A percentile compares a stretch with the other conserved stretches of the same genome.
Evolutionary conservation across 1,284 basidiomycete species (phyloP).

Genomic region (Leccinum proximum): DNA sequence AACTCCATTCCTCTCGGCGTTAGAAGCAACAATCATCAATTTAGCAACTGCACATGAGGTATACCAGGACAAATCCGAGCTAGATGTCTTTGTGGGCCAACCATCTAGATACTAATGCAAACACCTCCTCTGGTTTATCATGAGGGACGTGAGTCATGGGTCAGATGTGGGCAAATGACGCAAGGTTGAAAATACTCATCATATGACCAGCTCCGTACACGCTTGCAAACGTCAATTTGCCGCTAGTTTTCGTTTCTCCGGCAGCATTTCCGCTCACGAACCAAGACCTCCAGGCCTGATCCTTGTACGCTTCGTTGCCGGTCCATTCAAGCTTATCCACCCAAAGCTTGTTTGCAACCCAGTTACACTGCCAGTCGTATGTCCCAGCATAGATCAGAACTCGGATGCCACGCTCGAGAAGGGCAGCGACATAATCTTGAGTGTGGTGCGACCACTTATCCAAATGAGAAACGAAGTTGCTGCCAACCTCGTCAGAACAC

Average conservation of each 20-base stretch:
- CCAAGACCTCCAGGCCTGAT: conserved; percentile 59
- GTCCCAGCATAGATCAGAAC: conserved; percentile 79
- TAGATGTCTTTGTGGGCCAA: conserved; percentile 42
- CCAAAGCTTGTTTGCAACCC: conserved; percentile 75
- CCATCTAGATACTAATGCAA: conserved; percentile 60
- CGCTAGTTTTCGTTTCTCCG: conserved; percentile 62
- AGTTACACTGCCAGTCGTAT: conserved; percentile 80
- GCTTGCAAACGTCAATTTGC: conserved; percentile 64
- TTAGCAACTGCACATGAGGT: neutral
- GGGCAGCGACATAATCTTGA: conserved; percentile 60
- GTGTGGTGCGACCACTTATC: conserved; percentile 60
- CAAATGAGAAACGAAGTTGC: conserved; percentile 46
- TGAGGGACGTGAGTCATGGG: conserved; percentile 48
- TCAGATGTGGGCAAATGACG: conserved; percentile 13
- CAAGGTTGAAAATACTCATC: conserved; percentile 43
- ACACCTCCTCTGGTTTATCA: conserved; percentile 62
- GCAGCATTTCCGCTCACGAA: conserved; percentile 46
- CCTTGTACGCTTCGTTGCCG: conserved; percentile 49
- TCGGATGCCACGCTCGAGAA: conserved; percentile 72
- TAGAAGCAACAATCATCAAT: neutral
- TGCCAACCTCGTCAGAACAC: conserved; percentile 52
- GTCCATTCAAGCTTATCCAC: conserved; percentile 74
- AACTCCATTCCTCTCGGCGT: neutral
- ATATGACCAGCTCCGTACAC: conserved; percentile 67
- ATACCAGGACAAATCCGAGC: conserved; percentile 8